Evolutionary conservation across 768 basidiomycete genomes (phyloP), one percentile per base, ranked within the genome.

Genomic region (Podaxis sp.): DNA sequence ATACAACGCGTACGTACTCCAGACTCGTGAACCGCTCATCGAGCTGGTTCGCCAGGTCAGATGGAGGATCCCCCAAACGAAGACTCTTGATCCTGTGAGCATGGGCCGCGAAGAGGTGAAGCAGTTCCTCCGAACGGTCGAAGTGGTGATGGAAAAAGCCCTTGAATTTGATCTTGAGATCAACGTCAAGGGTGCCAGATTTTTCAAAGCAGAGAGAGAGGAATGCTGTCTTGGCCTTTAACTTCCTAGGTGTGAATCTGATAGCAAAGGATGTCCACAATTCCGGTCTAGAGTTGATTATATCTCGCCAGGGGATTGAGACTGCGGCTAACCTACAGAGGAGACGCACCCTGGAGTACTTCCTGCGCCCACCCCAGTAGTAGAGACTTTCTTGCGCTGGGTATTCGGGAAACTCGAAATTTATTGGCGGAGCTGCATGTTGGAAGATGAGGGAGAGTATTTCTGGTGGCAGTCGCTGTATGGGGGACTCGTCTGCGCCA

Each of bases 111-210:
- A 50, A 24, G 24, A 50, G 49, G 12, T 50, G 36, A 38, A 13
- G 36, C 17, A 24, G 36, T 24, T 36, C 29, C 12, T 38, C 38
- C n/a, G 19, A 29, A 19, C 9, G 37, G 37, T 55, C 38, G 22
- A 38, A 55, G 13, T 55, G 54, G 13, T 55, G 37, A 22, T 55
- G 19, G n/a, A n/a, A 36, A 15, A 38, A 38, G 11, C n/a, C n/a
- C 36, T 55, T 55, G 19, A 38, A 55, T 19, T 55, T 55, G 54
- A 55, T 7, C 36, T 55, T 40, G 17, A 55, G 37, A 29, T 55
- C 37, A 38, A 55, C 54, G 19, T 24, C 54, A 24, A 55, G 54
- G 36, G 11, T 24, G 4, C 54, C 37, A n/a, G 36, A 22, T 2
- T 1, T 50, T 27, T 27, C 25, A 22, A 50, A 50, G 25, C 49